Evolutionary conservation across 331 rosid species (phyloP).

Genomic region (Quercus phellos): DNA sequence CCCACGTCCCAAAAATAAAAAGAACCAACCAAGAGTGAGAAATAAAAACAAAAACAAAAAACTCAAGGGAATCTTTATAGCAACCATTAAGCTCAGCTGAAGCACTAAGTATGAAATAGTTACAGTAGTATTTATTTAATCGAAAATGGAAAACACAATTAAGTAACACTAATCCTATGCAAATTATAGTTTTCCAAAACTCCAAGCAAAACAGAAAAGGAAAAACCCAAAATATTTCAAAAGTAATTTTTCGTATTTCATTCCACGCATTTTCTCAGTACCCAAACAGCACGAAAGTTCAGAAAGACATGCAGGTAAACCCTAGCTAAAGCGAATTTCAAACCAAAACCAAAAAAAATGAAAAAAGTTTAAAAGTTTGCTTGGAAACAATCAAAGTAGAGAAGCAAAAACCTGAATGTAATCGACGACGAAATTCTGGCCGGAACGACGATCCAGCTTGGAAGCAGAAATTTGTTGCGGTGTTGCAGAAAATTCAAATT

Average conservation of each 20-base stretch:
- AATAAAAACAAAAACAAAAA: not conserved
- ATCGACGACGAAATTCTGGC: constrained; percentile 19
- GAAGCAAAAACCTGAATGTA: constrained; percentile 42
- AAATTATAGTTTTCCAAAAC: constrained; percentile 1
- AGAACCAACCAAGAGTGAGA: not conserved
- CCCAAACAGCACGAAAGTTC: not conserved
- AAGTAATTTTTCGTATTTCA: not conserved
- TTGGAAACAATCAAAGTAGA: constrained; percentile 1
- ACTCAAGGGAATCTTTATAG: not conserved
- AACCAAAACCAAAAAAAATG: not conserved
- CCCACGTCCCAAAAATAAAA: not conserved
- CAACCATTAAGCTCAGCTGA: not conserved
- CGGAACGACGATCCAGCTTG: constrained; percentile 19
- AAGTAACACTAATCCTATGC: not conserved
- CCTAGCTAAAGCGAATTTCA: constrained; percentile 20
- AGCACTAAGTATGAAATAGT: not conserved
- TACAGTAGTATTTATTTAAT: not conserved
- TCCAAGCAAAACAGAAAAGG: not conserved
- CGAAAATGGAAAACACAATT: not conserved
- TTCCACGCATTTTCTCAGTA: not conserved
- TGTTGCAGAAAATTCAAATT: constrained; percentile 3
- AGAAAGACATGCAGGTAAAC: constrained; percentile 13
- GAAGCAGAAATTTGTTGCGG: not conserved
- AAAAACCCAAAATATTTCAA: not conserved
- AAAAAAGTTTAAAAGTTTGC: not conserved